Evolutionary conservation across 345 rosid genomes (phyloP), one percentile per base, ranked within the genome.

Genomic region (Arabidopsis arenosa): DNA sequence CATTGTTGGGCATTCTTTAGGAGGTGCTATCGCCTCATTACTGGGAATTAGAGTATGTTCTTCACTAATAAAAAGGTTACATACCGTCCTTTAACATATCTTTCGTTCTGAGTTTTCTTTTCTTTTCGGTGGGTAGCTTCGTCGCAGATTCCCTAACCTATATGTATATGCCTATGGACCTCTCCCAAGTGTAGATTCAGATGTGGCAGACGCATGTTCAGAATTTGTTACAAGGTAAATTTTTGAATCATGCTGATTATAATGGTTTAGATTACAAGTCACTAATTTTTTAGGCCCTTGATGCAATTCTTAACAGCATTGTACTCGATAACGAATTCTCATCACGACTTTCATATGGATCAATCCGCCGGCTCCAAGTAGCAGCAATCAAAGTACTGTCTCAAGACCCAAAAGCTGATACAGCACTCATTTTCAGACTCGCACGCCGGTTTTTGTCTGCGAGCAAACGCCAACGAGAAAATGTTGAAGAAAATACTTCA

Each of bases 11-110:
- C 98, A 94, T 67, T 94, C 98, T 49, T 81, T 94, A 10, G 95
- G 98, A 83, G 98, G 96, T 80, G 91, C 98, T 28, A 90, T 94
- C 63, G 90, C 96, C 80, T 79, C 95, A 40, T 55, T 94, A 81
- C 85, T 94, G 37, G 98, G 97, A 79, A 23, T 94, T 45, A 88
- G 90, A 76, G 97, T 91, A 91, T 65, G 90, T 66, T 67, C 36
- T 66, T 47, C 21, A 15, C 6, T 7, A 15, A 61, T 45, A 36
- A 36, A 21, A 49, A 66, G 15, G 30, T 56, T 5, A 78, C 61
- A 28, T 43, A 6, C 17, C 11, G n/a, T 66, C 37, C 39, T 41
- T 53, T 17, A 37, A 47, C 11, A 26, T 65, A 13, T 44, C 5
- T 43, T n/a, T 70, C 26, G 11, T 41, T 75, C 72, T 49, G 72